Evolutionary conservation across 495 filamentous ascomycete species (phyloP), one percentile per base, ranked within the genome.

Genomic region (Chaetomium cochliodes): DNA sequence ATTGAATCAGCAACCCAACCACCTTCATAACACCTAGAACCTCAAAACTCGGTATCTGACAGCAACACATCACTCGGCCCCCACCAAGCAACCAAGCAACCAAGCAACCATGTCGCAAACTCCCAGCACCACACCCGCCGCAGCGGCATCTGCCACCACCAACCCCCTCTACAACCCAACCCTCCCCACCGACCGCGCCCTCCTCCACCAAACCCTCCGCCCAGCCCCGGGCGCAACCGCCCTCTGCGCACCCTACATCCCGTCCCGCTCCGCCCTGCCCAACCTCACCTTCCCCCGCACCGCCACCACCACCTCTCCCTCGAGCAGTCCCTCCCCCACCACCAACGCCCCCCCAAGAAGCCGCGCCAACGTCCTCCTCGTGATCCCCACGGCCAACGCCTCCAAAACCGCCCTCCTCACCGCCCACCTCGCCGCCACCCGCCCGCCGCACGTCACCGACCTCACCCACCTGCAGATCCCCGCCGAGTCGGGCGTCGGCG

Each of bases 361-460:
- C n/a, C n/a, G n/a, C n/a, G n/a, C n/a, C n/a, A 58, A 51, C 39
- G 42, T 57, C 59, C 58, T 70, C 23, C 30, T 70, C 11, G 8
- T 69, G 5, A 62, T 72, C 41, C 68, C 68, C 26, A 67, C 70
- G 15, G 46, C 16, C 7, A 69, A 72, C 66, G 25, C 23, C 2
- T 3, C 18, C 22, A 70, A 69, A 53, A 23, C 18, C 7, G 11
- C 5, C 8, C 25, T 70, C 41, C 23, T 72, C 5, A 12, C 0
- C 7, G 3, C 9, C 0, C 51, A 37, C 41, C 54, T 70, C 33
- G 1, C 8, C 37, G 0, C 5, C 8, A 28, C 33, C 0, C 15
- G 25, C 15, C 59, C 33, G n/a, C 4, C 20, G 18, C 46, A 46
- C 39, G 5, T 26, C 57, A 6, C 39, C 41, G 12, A 13, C 5